These are phyloP conservation scores for Lentinula sp. DNA, from an alignment of 768 basidiomycete genomes.

Conservation along the genomic window DNA sequence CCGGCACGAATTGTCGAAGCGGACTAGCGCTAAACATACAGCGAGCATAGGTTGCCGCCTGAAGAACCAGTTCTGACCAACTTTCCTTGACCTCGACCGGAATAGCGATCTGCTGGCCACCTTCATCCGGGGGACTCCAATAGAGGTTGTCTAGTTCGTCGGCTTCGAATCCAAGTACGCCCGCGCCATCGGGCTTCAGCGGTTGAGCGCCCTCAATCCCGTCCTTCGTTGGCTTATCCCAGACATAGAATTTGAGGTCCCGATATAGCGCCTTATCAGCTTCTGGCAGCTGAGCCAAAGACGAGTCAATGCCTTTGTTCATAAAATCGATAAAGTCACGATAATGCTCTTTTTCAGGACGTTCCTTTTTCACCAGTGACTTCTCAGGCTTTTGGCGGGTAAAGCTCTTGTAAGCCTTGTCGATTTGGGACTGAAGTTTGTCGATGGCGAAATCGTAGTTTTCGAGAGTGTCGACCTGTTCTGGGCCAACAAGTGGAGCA, in stretches of 20 bases:
- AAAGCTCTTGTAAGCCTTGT: background rate
- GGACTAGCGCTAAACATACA: background rate
- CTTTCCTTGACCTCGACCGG: background rate
- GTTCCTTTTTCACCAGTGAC: too few relatives aligned
- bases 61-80: background rate
- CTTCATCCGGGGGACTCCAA: background rate
- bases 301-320: background rate
- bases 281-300: background rate
- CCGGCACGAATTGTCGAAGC: background rate
- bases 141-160: background rate
- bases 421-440: background rate
- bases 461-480: background rate
- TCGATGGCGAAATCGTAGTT: conserved; percentile 6
- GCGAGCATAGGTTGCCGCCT: background rate
- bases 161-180: background rate
- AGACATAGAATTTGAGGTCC: background rate
- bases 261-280: background rate
- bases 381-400: too few relatives aligned
- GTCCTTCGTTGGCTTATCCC: background rate
- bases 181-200: background rate
- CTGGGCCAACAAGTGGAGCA: background rate
- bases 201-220: background rate
- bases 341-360: background rate
- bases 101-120: background rate
- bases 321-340: background rate